Conservation (phyloP, 1,284 basidiomycete species). For the Heterobasidion annosum region DNA sequence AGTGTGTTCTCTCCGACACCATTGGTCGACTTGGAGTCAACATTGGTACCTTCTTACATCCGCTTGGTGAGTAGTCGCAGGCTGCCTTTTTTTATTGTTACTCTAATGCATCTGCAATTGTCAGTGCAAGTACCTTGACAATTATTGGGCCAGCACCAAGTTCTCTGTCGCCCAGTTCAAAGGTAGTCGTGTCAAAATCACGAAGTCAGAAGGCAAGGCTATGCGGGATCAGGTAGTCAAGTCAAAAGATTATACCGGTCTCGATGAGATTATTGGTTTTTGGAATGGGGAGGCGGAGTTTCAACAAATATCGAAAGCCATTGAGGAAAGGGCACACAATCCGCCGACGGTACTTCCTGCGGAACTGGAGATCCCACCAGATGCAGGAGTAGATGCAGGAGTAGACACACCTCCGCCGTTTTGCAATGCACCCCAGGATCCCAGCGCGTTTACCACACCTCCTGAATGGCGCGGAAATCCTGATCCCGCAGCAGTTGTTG, state of each 20-base stretch:
- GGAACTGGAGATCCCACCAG: not conserved
- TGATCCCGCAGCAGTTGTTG: conserved; percentile 23
- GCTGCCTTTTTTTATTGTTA: conserved; percentile 2
- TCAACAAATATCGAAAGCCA: conserved; percentile 39
- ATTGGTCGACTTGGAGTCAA: conserved; percentile 59
- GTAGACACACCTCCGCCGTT: not conserved
- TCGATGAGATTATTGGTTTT: conserved; percentile 41
- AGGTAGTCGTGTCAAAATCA: conserved; percentile 40
- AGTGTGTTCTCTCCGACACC: conserved; percentile 75
- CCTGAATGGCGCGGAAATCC: conserved; percentile 25
- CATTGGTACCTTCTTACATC: conserved; percentile 71
- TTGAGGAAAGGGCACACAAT: conserved; percentile 33
- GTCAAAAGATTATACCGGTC: conserved; percentile 60
- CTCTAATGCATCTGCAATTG: not conserved
- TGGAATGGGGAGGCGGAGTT: conserved; percentile 62
- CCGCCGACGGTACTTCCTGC: conserved; percentile 7
- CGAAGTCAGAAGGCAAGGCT: conserved; percentile 50
- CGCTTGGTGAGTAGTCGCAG: conserved; percentile 46
- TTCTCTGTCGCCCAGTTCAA: conserved; percentile 85
- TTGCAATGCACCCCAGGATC: conserved; percentile 4
- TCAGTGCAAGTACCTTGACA: conserved; percentile 61
- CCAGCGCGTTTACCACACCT: conserved; percentile 22
- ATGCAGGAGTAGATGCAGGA: no score
- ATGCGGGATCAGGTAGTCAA: conserved; percentile 46
- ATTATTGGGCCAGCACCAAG: conserved; percentile 85